Base-by-base conservation (phyloP, 2,329 filamentous ascomycete genomes). In the Neospermospora avenae region DNA sequence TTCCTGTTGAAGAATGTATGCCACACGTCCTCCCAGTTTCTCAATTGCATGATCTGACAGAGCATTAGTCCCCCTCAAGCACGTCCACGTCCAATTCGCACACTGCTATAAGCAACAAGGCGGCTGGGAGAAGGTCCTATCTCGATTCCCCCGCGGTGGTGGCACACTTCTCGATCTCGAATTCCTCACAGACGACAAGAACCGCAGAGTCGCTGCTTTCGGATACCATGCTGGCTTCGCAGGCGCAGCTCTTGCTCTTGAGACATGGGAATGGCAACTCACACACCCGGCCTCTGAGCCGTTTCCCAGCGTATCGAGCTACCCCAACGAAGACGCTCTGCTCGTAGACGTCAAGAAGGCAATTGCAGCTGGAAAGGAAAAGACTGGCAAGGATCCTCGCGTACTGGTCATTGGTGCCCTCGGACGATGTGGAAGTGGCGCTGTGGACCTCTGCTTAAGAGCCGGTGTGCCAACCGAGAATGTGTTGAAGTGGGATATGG, bases 141-240 rank as follows among this genome's bases (percentile, higher is more conserved):
- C 85, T 59, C 83, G 93, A 58, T 97, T 92, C 74, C 83, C 89
- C 28, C 82, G 85, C 24, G 91, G 90, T 60, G 85, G 86, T 57
- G 90, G 91, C 67, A 87, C 84, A 0, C 84, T 97, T 14, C 84
- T 92, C 61, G 93, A 97, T 70, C 82, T 97, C 39, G 93, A 96
- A 73, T 97, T 96, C 74, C 80, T 97, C 39, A 83, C 84, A 41
- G 88, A 96, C 67, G 83, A 87, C 65, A 81, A 78, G 31, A 89
- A 89, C 39, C 80, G 89, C 49, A 79, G 90, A 63, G 86, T 93
- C 1, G 87, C 87, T 69, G 78, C 78, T 6, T 77, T 78, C 60
- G 77, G 80, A 62, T 90, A 86, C 74, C 84, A 87, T 63, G 91
- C 90, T 31, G 91, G 90, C 20, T 95, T 90, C 72, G 86, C 88